Base-by-base conservation (phyloP, 371 early-diverging fungal species). In the Rhizopus sp. region DNA sequence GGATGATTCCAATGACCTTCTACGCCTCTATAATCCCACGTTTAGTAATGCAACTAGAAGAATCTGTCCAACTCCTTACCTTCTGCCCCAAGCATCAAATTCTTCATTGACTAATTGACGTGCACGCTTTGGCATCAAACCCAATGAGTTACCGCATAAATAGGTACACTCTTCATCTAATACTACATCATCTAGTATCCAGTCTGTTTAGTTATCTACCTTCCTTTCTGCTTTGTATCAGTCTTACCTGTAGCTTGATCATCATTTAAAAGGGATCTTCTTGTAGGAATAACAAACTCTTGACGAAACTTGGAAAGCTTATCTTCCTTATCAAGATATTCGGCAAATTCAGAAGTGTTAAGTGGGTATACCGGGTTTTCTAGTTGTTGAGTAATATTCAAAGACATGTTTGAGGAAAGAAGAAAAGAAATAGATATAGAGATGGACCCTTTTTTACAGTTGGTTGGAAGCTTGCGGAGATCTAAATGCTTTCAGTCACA, bases 61-160 rank as follows among this genome's bases (percentile, higher is more conserved):
- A 59, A 45, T 13, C 17, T 33, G 4, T 39, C 7, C 6, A 60
- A 12, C 8, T 42, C 52, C 60, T 59, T 71, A 87, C 89, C 77
- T 60, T 49, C 62, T 42, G 38, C 85, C 88, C 98, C 98, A 98
- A 23, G 89, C 90, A 40, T 94, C 89, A 50, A 98, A 73, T 67
- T 98, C 98, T 72, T 96, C 84, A 46, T 75, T 75, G n/a, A 98
- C 71, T 5, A 89, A 69, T 38, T 74, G 70, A 13, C 81, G 69
- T 1, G 92, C 79, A 8, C 81, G 68, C 53, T 83, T 84, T 29
- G 97, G 96, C 75, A 90, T 80, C 51, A 96, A 79, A 6, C 98
- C 97, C 16, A 98, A 81, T 1, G 95, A 95, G 73, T 97, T 96
- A 32, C 97, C 97, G 68, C 94, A 92, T 46, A 98, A 77, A 70